phyloP scores from a whole-genome alignment of 2,329 filamentous ascomycete species.

The Tolypocladium nubicola region DNA sequence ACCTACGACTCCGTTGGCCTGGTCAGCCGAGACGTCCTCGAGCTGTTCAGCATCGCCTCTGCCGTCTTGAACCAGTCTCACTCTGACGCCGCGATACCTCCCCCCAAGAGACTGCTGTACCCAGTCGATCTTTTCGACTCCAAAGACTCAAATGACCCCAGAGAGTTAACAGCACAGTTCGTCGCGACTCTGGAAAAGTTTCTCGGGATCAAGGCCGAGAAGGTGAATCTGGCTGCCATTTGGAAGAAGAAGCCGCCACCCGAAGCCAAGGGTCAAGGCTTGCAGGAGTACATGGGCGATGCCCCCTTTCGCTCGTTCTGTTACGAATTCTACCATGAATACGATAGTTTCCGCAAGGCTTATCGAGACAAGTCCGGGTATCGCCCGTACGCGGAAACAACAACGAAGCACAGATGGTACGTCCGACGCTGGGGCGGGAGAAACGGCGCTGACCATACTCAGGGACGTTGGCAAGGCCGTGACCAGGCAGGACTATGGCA shows the following conservation, averaged over 20 bases:
- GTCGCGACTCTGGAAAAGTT: conserved; percentile 13
- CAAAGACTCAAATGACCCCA: conserved; percentile 1
- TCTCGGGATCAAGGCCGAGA: conserved; percentile 8
- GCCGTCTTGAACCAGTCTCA: conserved; percentile 6
- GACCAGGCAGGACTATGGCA: conserved; percentile 11
- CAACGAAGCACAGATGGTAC: conserved; percentile 18
- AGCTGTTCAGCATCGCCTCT: conserved; percentile 11
- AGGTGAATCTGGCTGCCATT: conserved; percentile 6
- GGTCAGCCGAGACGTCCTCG: conserved; percentile 13
- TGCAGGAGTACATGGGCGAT: conserved; percentile 18
- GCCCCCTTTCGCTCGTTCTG: conserved; percentile 18
- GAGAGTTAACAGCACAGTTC: conserved; percentile 10
- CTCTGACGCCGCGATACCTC: neutral
- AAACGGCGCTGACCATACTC: neutral
- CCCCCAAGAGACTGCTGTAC: conserved; percentile 13
- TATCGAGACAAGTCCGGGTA: conserved; percentile 13
- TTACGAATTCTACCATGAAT: conserved; percentile 21
- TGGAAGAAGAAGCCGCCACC: conserved; percentile 13
- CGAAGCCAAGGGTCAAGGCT: conserved; percentile 8
- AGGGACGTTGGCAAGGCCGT: conserved; percentile 15
- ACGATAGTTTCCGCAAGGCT: conserved; percentile 14
- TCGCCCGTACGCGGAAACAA: conserved; percentile 18
- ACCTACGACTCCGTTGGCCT: conserved; percentile 12
- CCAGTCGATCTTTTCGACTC: conserved; percentile 12
- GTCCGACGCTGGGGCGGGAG: neutral